phyloP scores from a whole-genome alignment of 1,284 basidiomycete species.

The Ustilago nuda region DNA sequence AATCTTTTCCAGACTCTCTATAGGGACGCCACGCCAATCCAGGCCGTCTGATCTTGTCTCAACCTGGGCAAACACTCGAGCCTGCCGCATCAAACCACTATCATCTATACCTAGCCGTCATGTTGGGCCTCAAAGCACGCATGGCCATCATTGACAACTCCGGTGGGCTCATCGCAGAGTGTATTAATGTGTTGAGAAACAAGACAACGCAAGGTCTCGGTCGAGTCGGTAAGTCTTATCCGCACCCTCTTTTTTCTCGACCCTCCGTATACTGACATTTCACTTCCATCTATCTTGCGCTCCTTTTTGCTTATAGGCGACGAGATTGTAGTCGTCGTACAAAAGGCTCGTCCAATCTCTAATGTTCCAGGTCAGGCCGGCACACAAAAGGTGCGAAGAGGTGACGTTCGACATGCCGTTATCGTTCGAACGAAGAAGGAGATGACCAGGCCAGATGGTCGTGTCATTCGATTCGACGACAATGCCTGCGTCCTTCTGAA shows the following conservation, averaged over 20 bases:
- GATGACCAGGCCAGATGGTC: conserved; percentile 85
- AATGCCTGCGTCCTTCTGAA: conserved; percentile 96
- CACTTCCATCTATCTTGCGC: conserved; percentile 64
- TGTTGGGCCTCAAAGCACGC: conserved; percentile 69
- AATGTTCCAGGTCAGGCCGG: conserved; percentile 70
- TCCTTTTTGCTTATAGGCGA: conserved; percentile 77
- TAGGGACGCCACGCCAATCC: neutral
- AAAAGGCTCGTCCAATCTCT: conserved; percentile 84
- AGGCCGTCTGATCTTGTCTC: neutral
- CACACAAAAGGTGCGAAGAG: conserved; percentile 78
- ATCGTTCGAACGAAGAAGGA: conserved; percentile 90
- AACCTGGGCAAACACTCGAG: neutral
- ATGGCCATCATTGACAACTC: conserved; percentile 93
- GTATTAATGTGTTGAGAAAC: conserved; percentile 95
- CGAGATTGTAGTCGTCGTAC: conserved; percentile 96
- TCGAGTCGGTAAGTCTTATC: conserved; percentile 71
- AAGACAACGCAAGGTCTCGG: conserved; percentile 85
- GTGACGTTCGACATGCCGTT: conserved; percentile 93
- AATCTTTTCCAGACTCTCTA: too few species aligned
- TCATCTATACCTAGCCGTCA: conserved; percentile 16
- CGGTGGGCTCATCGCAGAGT: conserved; percentile 94
- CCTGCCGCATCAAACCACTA: neutral
- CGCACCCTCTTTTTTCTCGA: neutral
- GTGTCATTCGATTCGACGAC: conserved; percentile 91
- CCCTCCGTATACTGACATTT: conserved; percentile 3